A percentile compares a stretch with the other conserved stretches of the same genome.
Evolutionary conservation across 2,329 filamentous ascomycete genomes (phyloP).

Genomic region (Albifimbria verrucaria): DNA sequence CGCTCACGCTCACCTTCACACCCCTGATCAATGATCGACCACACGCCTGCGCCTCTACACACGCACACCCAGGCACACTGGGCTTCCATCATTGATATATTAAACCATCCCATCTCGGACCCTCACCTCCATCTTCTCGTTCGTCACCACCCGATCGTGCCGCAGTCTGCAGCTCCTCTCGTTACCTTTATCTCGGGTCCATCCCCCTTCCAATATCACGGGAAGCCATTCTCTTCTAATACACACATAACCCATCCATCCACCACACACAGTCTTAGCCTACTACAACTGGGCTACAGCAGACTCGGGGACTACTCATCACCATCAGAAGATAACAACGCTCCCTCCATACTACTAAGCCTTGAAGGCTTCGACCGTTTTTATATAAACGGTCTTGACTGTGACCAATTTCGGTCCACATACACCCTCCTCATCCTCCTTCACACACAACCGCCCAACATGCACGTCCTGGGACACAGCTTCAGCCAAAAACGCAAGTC

Average conservation of each 20-base stretch:
- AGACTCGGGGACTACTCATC: not conserved
- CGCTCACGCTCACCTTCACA: not conserved
- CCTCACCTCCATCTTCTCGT: not conserved
- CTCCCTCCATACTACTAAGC: not conserved
- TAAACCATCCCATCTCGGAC: not conserved
- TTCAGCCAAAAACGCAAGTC: slow-evolving; percentile 34
- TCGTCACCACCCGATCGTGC: not conserved
- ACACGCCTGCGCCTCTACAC: not conserved
- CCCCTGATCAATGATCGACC: not conserved
- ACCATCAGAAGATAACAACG: not conserved
- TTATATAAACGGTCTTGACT: slow-evolving; percentile 2
- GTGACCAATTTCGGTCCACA: slow-evolving; percentile 1
- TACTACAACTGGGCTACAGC: too few species aligned
- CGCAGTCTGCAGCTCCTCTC: not conserved
- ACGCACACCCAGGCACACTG: not conserved
- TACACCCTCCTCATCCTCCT: not conserved
- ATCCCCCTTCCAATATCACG: not conserved
- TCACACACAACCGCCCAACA: slow-evolving; percentile 15
- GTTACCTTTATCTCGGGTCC: not conserved
- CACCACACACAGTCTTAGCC: not conserved
- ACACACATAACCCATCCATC: not conserved
- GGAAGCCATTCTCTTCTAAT: not conserved
- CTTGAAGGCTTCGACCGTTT: not conserved
- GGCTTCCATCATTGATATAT: not conserved
- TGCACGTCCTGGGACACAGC: slow-evolving; percentile 34